Evolutionary conservation across 2,329 filamentous ascomycete species (phyloP), one percentile per base, ranked within the genome.

Genomic region (Teratosphaeria gauchensis): DNA sequence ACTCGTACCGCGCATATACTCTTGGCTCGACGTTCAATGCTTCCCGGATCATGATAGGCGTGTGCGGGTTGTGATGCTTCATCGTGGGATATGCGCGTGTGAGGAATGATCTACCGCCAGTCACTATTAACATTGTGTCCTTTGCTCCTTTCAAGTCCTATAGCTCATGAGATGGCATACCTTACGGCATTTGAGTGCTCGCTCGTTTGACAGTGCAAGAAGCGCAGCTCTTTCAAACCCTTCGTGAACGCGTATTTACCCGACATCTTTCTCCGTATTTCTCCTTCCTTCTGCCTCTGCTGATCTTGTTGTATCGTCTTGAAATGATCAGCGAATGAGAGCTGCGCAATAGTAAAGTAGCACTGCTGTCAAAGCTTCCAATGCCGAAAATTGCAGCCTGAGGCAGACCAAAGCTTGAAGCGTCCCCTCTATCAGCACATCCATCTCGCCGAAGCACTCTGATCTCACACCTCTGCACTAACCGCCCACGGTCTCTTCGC

Each of bases 31-130:
- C 90, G 71, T 89, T 90, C 67, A 84, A 79, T 56, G 92, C 94
- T 80, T 97, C 94, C 72, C 94, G 89, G 71, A 99, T 86, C 80
- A 99, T 81, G 76, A 99, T 97, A 57, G 94, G 94, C 54, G 84
- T 92, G 76, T 89, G 80, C 59, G 94, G 94, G 80, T 99, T 99
- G 82, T 92, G 89, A 82, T 95, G 95, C 85, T 99, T 99, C 92
- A 99, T 97, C 61, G 89, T 94, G 53, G 94, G 94, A 77, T 99
- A 99, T 66, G 91, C 86, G 73, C 90, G 85, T 65, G 87, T 87
- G 66, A 99, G 82, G 78, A 99, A 99, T 32, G 88, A 86, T 75
- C 94, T 96, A 68, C 19, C 11, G 31, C 7, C 4, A 24, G 32
- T 19, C 42, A 16, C 2, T 3, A 31, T 35, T 24, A 33, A 42